These are phyloP conservation scores for Paecilomyces fulvus DNA, from an alignment of 2,329 filamentous ascomycete species.

Conservation along the genomic window DNA sequence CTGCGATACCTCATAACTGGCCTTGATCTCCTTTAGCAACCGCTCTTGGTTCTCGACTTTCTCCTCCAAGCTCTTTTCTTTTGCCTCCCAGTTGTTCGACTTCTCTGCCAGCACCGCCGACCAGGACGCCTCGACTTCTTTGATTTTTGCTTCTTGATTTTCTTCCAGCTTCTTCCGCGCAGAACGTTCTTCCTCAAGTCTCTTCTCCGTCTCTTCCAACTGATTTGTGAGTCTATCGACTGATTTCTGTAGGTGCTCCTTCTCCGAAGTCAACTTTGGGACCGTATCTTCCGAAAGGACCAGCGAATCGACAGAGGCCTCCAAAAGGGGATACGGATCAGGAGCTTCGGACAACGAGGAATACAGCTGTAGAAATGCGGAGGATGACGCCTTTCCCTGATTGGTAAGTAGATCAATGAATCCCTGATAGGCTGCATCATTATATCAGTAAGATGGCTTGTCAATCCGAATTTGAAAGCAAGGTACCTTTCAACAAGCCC, in stretches of 20 bases:
- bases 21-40: constrained; percentile 87
- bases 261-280: constrained; percentile 81
- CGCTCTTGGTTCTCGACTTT: constrained; percentile 92
- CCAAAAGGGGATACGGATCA: constrained; percentile 90
- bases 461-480: constrained; percentile 4
- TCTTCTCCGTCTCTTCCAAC: constrained; percentile 72
- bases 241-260: constrained; percentile 72
- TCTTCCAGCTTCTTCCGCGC: constrained; percentile 68
- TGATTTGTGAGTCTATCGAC: constrained; percentile 68
- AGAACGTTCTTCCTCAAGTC: constrained; percentile 67
- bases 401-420: constrained; percentile 96
- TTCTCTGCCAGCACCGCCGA: constrained; percentile 84
- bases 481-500: constrained; percentile 69
- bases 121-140: constrained; percentile 87
- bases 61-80: constrained; percentile 83
- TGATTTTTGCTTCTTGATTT: constrained; percentile 68
- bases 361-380: constrained; percentile 86
- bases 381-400: constrained; percentile 89
- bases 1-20: constrained; percentile 93
- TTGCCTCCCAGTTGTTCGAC: constrained; percentile 90
- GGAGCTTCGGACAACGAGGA: constrained; percentile 90
- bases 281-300: constrained; percentile 86
- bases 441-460: neutral
- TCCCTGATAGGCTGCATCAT: constrained; percentile 70
- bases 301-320: constrained; percentile 91